Evolutionary conservation across 768 basidiomycete species (phyloP).

Genomic region (Panellus pusillus): DNA sequence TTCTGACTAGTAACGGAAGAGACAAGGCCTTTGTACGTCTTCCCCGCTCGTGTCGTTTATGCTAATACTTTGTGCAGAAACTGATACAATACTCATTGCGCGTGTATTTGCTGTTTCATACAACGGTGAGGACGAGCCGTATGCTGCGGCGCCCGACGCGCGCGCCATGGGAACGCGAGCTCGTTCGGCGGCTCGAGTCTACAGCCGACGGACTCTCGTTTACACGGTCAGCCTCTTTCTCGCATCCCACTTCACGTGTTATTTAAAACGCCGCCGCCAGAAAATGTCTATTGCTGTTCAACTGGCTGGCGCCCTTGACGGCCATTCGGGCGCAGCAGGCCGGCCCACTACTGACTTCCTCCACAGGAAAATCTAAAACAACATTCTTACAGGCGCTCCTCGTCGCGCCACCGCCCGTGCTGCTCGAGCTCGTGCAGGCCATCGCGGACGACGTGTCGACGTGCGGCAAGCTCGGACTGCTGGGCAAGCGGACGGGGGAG

Average conservation of each 20-base stretch:
- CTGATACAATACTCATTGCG: constrained; percentile 81
- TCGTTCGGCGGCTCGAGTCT: constrained; percentile 60
- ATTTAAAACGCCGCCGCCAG: constrained; percentile 40
- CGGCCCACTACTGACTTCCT: constrained; percentile 58
- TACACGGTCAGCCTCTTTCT: constrained; percentile 52
- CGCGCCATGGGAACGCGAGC: constrained; percentile 51
- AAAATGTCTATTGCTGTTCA: constrained; percentile 79
- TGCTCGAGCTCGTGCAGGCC: constrained; percentile 75
- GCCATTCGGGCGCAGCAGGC: constrained; percentile 70
- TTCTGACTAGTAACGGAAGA: constrained; percentile 74
- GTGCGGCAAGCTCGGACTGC: constrained; percentile 67
- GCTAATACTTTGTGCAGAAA: constrained; percentile 54
- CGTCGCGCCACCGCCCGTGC: constrained; percentile 78
- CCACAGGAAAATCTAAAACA: constrained; percentile 39
- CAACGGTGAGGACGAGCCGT: constrained; percentile 44
- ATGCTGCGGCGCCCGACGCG: constrained; percentile 48
- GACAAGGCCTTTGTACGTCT: constrained; percentile 81
- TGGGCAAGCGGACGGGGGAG: constrained; percentile 67
- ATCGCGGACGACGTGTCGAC: constrained; percentile 79
- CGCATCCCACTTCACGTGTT: constrained; percentile 10
- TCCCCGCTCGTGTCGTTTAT: background rate
- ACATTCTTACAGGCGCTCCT: constrained; percentile 75
- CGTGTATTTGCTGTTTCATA: constrained; percentile 72
- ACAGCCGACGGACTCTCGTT: constrained; percentile 72
- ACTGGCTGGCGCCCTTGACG: constrained; percentile 79